Evolutionary conservation across 1,284 basidiomycete species (phyloP), one percentile per base, ranked within the genome.

Genomic region (Sporisorium graminicola): DNA sequence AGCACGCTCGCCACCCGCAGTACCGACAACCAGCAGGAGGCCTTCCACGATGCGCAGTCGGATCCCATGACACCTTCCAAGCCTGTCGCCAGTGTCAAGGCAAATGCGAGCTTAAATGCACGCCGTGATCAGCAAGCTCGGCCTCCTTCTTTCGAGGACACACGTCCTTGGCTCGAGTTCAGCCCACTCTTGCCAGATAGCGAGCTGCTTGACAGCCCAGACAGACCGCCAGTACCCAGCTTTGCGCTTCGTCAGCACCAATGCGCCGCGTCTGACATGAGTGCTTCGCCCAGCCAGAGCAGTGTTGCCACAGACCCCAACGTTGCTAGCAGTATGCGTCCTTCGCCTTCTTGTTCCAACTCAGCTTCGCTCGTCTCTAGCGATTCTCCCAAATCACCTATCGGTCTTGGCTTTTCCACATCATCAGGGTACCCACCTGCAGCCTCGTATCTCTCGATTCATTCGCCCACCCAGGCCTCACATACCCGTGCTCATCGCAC

Each of bases 101-200:
- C 35, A 2, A n/a, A 3, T 22, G 26, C 63, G 13, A 42, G 12
- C 37, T 43, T 58, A 5, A 47, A 8, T 37, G 52, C 5, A 27
- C 50, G 29, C 5, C 50, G 18, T 13, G 7, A 44, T 24, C 24
- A 5, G 18, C 55, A n/a, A 24, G 24, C n/a, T 22, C 58, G 58
- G 22, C 47, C 52, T 37, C 59, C 63, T 13, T 70, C 72, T 0
- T 47, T 65, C 22, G 66, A 70, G 26, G 66, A 74, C 31, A 74
- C 72, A 8, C 72, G 72, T 24, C 66, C 72, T 16, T 74, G 66
- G 66, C 72, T 74, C 35, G 72, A 74, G 56, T 74, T 74, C 49
- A 74, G 72, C 52, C 67, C 72, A 2, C 52, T 74, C 10, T 20
- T 74, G 27, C 66, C 72, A 16, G 72, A 70, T 27, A 16, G 44